A percentile compares a stretch with the other conserved stretches of the same genome.
Conservation (phyloP, 2,329 filamentous ascomycete genomes). For the Neopestalotiopsis sp. region DNA sequence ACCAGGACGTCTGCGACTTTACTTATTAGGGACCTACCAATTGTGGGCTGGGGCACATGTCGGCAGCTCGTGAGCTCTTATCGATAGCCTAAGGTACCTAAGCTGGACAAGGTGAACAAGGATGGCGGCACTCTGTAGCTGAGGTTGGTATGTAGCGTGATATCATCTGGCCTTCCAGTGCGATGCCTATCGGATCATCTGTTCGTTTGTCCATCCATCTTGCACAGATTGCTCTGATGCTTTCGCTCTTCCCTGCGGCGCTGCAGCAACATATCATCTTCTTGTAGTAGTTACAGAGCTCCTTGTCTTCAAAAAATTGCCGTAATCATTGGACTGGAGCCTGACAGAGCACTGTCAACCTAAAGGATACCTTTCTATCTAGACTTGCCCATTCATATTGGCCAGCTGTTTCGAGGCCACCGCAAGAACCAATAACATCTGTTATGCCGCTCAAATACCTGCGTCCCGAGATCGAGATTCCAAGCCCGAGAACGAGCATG, state of each 20-base stretch:
- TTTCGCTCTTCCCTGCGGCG: not conserved
- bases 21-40: not conserved
- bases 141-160: not conserved
- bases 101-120: not conserved
- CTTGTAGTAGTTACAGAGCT: not conserved
- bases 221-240: not conserved
- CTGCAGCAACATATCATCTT: not conserved
- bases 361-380: not conserved
- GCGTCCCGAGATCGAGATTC: not conserved
- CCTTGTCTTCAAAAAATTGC: not conserved
- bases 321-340: not conserved
- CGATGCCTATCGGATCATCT: not conserved
- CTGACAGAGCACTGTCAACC: not conserved
- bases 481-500: not conserved
- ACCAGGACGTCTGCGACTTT: not conserved
- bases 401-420: not conserved
- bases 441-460: not conserved
- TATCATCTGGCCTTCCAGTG: not conserved
- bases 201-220: not conserved
- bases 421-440: not conserved
- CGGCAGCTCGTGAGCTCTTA: constrained; percentile 21
- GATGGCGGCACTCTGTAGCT: not conserved
- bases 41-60: constrained; percentile 12
- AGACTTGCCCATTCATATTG: not conserved
- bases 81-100: constrained; percentile 17